Conservation (phyloP, 2,329 filamentous ascomycete species). For the Phaeosphaeriaceae sp. region DNA sequence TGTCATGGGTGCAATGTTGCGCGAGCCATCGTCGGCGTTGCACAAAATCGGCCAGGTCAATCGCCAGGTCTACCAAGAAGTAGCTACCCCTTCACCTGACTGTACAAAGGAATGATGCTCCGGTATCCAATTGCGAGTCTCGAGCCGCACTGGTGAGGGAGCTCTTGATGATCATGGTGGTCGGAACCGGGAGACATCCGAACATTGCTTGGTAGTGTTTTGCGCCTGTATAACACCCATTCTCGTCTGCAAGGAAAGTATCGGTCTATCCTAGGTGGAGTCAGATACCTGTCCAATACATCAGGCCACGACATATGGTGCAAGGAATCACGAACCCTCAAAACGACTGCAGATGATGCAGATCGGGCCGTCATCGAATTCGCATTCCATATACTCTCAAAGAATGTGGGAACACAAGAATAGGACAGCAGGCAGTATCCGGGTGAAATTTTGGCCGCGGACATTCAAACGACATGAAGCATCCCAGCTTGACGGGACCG, state of each 20-base stretch:
- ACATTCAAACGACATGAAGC: not conserved
- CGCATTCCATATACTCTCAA: constrained; percentile 4
- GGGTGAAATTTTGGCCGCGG: not conserved
- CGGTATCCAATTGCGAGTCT: not conserved
- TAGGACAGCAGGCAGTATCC: constrained; percentile 1
- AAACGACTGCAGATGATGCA: constrained; percentile 1
- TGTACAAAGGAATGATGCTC: not conserved
- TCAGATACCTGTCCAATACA: not conserved
- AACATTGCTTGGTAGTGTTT: not conserved
- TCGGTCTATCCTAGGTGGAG: not conserved
- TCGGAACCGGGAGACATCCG: not conserved
- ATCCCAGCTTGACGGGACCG: not conserved
- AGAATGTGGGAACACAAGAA: constrained; percentile 4
- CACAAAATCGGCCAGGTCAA: not conserved
- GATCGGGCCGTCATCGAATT: not conserved
- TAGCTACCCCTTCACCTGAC: not conserved
- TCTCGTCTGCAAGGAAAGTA: not conserved
- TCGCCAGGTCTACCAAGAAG: not conserved
- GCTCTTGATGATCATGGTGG: not conserved
- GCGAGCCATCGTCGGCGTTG: not conserved
- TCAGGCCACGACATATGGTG: not conserved
- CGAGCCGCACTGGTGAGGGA: not conserved
- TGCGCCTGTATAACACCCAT: not conserved
- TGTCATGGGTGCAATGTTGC: not conserved
- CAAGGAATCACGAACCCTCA: not conserved